Conservation (phyloP, 176 grass and related monocot species). For the Oryza punctata region DNA sequence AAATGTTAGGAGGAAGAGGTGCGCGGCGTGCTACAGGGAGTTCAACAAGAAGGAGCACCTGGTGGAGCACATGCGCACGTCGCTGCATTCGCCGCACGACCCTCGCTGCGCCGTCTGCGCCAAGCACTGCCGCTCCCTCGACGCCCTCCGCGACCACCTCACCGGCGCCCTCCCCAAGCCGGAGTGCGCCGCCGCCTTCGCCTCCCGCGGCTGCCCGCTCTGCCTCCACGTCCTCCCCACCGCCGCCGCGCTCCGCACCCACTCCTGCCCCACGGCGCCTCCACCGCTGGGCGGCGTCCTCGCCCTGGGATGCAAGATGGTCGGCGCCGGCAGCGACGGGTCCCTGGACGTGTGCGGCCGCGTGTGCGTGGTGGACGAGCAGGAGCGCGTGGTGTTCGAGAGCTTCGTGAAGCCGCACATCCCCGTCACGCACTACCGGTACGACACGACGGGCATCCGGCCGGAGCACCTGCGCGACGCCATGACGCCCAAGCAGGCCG, state of each 20-base stretch:
- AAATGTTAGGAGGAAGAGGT: conserved; percentile 47
- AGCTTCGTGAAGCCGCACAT: conserved; percentile 62
- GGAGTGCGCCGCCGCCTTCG: conserved; percentile 61
- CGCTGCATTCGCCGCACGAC: conserved; percentile 81
- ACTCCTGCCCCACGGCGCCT: not conserved
- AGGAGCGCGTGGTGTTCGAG: conserved; percentile 54
- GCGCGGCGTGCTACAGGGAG: conserved; percentile 80
- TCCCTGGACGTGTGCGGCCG: conserved; percentile 67
- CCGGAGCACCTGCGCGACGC: conserved; percentile 63
- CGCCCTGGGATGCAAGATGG: conserved; percentile 85
- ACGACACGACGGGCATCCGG: conserved; percentile 72
- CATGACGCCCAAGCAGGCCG: conserved; percentile 50
- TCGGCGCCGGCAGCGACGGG: conserved; percentile 75
- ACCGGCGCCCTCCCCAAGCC: conserved; percentile 72
- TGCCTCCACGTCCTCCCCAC: conserved; percentile 59
- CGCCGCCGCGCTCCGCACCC: conserved; percentile 21
- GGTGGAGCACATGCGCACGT: conserved; percentile 74
- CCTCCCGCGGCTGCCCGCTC: conserved; percentile 50
- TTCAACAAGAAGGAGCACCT: conserved; percentile 93
- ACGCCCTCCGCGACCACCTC: conserved; percentile 89
- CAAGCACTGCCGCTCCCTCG: conserved; percentile 83
- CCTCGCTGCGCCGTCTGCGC: conserved; percentile 63
- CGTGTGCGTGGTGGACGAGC: conserved; percentile 73
- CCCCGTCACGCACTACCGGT: conserved; percentile 75
- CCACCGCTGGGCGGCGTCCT: conserved; percentile 24